phyloP scores from a whole-genome alignment of 164 flowering plant genomes.

The Vitis labrusca region DNA sequence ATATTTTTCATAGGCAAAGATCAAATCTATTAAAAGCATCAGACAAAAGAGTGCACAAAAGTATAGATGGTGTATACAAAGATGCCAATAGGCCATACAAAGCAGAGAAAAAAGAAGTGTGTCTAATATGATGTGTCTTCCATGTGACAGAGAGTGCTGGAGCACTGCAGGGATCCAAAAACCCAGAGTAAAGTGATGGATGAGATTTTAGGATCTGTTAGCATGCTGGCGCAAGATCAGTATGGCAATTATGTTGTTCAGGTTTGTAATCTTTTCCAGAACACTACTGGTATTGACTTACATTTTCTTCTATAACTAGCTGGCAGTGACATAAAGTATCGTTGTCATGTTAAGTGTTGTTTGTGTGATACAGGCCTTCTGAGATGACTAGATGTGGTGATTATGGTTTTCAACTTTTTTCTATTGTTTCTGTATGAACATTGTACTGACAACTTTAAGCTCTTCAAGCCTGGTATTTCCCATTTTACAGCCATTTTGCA shows the following conservation, averaged over 20 bases:
- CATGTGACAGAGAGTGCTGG: constrained; percentile 70
- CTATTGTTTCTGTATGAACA: too few relatives aligned
- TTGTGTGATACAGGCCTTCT: not conserved
- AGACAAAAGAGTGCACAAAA: too few relatives aligned
- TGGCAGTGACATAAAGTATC: not conserved
- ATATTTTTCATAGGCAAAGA: too few relatives aligned
- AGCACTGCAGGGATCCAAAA: constrained; percentile 62
- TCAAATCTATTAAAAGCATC: too few relatives aligned
- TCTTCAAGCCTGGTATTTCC: too few relatives aligned
- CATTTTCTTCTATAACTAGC: not conserved
- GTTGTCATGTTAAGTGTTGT: not conserved
- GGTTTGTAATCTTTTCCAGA: constrained; percentile 35
- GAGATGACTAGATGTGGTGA: not conserved
- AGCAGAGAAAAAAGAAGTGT: not conserved
- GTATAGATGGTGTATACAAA: too few relatives aligned
- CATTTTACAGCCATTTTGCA: too few relatives aligned
- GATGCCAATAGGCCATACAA: too few relatives aligned
- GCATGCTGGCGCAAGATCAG: constrained; percentile 89
- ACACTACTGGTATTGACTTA: not conserved
- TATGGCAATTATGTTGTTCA: constrained; percentile 91
- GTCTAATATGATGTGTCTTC: constrained; percentile 2
- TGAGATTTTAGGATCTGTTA: constrained; percentile 70
- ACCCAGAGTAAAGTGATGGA: constrained; percentile 63
- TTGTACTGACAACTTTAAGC: too few relatives aligned
- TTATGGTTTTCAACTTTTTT: not conserved